Evolutionary conservation across 2,329 filamentous ascomycete genomes (phyloP), one percentile per base, ranked within the genome.

Genomic region (Sodiomyces alkalinus): DNA sequence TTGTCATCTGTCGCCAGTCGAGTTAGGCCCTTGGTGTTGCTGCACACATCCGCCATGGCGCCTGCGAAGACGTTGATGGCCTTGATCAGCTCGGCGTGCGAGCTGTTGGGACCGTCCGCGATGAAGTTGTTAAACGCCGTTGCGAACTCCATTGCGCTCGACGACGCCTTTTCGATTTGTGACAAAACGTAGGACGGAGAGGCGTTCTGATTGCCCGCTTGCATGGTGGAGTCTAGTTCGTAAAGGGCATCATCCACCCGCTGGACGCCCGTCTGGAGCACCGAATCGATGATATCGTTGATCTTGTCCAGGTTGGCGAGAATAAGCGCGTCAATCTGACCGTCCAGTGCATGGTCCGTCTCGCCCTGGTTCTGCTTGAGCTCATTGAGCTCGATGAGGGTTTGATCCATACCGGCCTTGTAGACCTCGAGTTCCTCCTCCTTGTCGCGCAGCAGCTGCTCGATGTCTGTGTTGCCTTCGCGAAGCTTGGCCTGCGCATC

Each of bases 71-170:
- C 71, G 45, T 83, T 90, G 42, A 93, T 80, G 1, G 83, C 82
- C 48, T 85, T 85, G 53, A 96, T 96, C 35, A 98, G 79, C 34
- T 93, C 86, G 2, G 80, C 72, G 45, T 94, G 83, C 7, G 75
- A 76, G 48, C 81, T 83, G 51, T 86, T 92, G 5, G 87, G 86
- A 0, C 90, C 90, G 47, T 98, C 90, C 6, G 87, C 90, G 43
- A 98, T 92, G 52, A 92, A 96, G 55, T 92, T 92, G 61, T 94
- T 98, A 65, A 96, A 98, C 0, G 90, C 78, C 0, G 87, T 96
- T 2, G 87, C 90, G 53, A 98, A 98, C 49, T 98, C 90, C 53
- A 92, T 96, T 9, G 90, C 83, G 39, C 76, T 92, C 7, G 85
- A 74, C 6, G 86, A 90, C 1, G 90, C 86, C 60, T 96, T 98